A percentile compares a stretch with the other conserved stretches of the same genome.
These are phyloP conservation scores for Nemania abortiva DNA, from an alignment of 2,329 filamentous ascomycete species.

Conservation along the genomic window DNA sequence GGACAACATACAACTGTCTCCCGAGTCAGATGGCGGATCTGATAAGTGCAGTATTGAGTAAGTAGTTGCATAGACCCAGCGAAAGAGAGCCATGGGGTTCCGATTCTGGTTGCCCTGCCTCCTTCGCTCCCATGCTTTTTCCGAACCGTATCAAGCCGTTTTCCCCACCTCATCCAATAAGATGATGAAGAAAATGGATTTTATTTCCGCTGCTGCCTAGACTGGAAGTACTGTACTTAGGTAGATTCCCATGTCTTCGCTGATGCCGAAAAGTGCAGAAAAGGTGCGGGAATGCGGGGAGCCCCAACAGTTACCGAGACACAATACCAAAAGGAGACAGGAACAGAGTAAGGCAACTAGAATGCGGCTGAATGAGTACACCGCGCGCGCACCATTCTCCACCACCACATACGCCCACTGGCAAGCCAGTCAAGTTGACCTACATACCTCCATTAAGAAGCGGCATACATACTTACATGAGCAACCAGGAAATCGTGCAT, in stretches of 20 bases:
- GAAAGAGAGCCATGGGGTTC: not conserved
- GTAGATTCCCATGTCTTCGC: not conserved
- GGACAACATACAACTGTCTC: not conserved
- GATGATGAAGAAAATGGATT: not conserved
- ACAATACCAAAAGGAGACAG: not conserved
- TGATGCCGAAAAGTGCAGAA: constrained; percentile 25
- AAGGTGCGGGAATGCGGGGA: not conserved
- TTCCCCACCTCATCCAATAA: constrained; percentile 23
- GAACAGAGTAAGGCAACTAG: constrained; percentile 25
- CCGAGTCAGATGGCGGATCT: not conserved
- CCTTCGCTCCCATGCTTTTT: not conserved
- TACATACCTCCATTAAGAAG: not conserved
- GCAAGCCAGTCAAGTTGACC: not conserved
- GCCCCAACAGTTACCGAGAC: not conserved
- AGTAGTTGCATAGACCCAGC: not conserved
- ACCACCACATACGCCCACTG: not conserved
- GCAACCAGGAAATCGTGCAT: not conserved
- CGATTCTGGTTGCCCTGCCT: not conserved
- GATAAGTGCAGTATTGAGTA: not conserved
- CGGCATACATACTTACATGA: constrained; percentile 15
- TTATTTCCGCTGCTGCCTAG: constrained; percentile 24
- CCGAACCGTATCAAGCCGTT: not conserved
- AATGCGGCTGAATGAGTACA: constrained; percentile 24
- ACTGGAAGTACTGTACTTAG: not conserved
- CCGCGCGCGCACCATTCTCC: constrained; percentile 16